These are phyloP conservation scores for Aspergillus sp. DNA, from an alignment of 2,329 filamentous ascomycete genomes.

Conservation along the genomic window DNA sequence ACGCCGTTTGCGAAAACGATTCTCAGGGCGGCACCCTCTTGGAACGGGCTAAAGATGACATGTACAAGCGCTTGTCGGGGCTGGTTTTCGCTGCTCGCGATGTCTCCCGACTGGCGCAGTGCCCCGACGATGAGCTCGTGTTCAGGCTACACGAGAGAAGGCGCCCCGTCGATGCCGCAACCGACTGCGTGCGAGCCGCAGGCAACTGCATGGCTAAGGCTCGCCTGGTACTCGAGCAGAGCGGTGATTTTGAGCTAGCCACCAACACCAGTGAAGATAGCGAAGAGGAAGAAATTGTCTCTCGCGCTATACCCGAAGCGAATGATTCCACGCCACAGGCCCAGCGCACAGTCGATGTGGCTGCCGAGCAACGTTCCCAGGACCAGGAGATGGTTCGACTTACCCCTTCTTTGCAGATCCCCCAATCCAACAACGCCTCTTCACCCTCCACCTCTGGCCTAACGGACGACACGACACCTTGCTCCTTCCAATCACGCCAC, in stretches of 20 bases:
- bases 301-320: slow-evolving; percentile 14
- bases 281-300: slow-evolving; percentile 4
- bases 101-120: slow-evolving; percentile 68
- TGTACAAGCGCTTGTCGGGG: slow-evolving; percentile 78
- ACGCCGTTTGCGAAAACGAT: slow-evolving; percentile 78
- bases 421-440: slow-evolving; percentile 26
- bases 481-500: slow-evolving; percentile 46
- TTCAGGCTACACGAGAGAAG: slow-evolving; percentile 79
- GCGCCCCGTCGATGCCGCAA: slow-evolving; percentile 73
- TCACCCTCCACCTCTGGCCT: slow-evolving; percentile 36
- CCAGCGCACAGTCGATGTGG: slow-evolving; percentile 15
- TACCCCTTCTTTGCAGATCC: slow-evolving; percentile 48
- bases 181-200: slow-evolving; percentile 82
- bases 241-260: slow-evolving; percentile 86
- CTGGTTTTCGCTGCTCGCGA: slow-evolving; percentile 79
- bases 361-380: slow-evolving; percentile 16
- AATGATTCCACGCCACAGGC: slow-evolving; percentile 22
- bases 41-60: slow-evolving; percentile 66
- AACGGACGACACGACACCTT: slow-evolving; percentile 39
- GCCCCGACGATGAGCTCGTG: slow-evolving; percentile 70
- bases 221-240: slow-evolving; percentile 78
- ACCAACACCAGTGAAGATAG: slow-evolving; percentile 49
- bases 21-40: slow-evolving; percentile 65
- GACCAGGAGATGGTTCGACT: slow-evolving; percentile 38
- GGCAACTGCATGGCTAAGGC: slow-evolving; percentile 90